Conservation (phyloP, 2,329 filamentous ascomycete species). For the Fusarium sp. region DNA sequence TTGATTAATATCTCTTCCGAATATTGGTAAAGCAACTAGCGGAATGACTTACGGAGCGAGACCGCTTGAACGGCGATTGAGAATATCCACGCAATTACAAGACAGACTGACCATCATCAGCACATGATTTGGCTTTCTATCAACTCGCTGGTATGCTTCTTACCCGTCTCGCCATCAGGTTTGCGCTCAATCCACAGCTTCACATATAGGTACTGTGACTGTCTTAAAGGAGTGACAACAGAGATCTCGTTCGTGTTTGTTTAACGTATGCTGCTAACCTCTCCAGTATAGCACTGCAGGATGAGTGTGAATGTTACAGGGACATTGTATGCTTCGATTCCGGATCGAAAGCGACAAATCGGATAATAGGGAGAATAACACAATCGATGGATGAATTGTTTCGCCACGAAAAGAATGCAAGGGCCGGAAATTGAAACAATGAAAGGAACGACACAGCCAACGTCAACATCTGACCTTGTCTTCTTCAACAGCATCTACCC, state of each 20-base stretch:
- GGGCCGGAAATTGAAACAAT: background rate
- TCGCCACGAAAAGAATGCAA: too few species aligned
- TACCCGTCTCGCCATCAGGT: constrained; percentile 35
- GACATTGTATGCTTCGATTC: constrained; percentile 4
- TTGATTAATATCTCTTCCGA: background rate
- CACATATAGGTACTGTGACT: constrained; percentile 36
- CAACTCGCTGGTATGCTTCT: background rate
- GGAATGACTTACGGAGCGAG: constrained; percentile 24
- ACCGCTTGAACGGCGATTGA: constrained; percentile 33
- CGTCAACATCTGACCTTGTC: background rate
- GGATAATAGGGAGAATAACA: background rate
- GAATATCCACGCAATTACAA: constrained; percentile 34
- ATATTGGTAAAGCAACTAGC: rapidly evolving
- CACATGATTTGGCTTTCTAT: background rate
- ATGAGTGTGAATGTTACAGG: background rate
- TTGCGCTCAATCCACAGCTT: constrained; percentile 38
- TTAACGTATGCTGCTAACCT: background rate
- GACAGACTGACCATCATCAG: constrained; percentile 25
- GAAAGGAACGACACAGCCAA: background rate
- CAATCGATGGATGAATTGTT: background rate
- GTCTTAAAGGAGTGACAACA: background rate
- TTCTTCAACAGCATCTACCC: constrained; percentile 3
- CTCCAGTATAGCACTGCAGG: background rate
- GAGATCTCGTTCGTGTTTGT: background rate
- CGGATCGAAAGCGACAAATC: background rate